A percentile compares a stretch with the other conserved stretches of the same genome.
These are phyloP conservation scores for Phaeotremella fagi DNA, from an alignment of 768 basidiomycete genomes.

Conservation along the genomic window DNA sequence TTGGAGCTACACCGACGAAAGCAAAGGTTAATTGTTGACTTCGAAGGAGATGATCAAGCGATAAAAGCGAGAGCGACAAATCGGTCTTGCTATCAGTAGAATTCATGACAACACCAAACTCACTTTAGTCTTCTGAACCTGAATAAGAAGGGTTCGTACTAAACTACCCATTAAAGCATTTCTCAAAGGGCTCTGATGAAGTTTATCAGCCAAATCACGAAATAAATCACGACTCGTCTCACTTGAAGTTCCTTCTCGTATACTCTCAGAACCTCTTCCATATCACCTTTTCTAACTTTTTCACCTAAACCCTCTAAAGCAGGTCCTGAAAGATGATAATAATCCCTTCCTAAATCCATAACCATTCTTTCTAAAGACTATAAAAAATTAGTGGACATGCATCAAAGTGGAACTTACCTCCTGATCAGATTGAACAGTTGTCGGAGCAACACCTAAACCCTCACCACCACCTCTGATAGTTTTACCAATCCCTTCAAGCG, in stretches of 20 bases:
- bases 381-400: neutral
- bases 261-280: constrained; percentile 76
- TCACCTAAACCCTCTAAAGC: constrained; percentile 64
- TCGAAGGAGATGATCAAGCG: constrained; percentile 87
- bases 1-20: constrained; percentile 92
- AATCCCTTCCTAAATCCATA: constrained; percentile 73
- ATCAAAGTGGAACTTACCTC: constrained; percentile 55
- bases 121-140: constrained; percentile 95
- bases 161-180: constrained; percentile 76
- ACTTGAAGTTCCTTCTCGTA: constrained; percentile 88
- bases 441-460: constrained; percentile 63
- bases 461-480: constrained; percentile 80
- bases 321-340: constrained; percentile 60
- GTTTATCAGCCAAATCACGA: neutral
- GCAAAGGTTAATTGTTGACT: constrained; percentile 95
- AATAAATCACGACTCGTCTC: constrained; percentile 10
- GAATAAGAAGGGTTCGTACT: constrained; percentile 78
- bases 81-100: constrained; percentile 61
- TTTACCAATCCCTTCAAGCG: constrained; percentile 70
- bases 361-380: constrained; percentile 93
- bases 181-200: constrained; percentile 62
- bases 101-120: constrained; percentile 3
- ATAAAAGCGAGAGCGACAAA: constrained; percentile 78
- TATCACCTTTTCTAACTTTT: constrained; percentile 70
- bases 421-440: constrained; percentile 79